phyloP scores from a whole-genome alignment of 768 basidiomycete genomes.

The Lactarius sanguifluus region DNA sequence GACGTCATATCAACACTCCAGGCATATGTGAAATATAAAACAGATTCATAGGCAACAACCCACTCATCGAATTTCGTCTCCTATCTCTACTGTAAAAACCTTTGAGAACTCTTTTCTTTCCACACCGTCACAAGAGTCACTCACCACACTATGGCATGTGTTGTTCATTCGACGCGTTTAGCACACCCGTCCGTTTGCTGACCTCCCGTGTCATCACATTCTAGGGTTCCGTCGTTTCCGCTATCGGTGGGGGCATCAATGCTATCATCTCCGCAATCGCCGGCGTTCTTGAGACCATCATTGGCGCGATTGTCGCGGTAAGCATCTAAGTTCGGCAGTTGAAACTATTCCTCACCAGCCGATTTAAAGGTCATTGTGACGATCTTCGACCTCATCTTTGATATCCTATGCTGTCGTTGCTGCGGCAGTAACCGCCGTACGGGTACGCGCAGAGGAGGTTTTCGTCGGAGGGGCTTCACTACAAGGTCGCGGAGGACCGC shows the following conservation, averaged over 20 bases:
- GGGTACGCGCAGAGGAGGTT: conserved; percentile 9
- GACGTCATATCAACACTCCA: neutral
- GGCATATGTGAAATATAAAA: neutral
- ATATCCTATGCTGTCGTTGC: conserved; percentile 46
- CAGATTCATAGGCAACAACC: neutral
- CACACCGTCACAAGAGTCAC: too few relatives aligned
- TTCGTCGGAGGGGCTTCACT: neutral
- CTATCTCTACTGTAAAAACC: neutral
- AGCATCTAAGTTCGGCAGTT: too few relatives aligned
- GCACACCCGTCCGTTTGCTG: neutral
- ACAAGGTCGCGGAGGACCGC: neutral
- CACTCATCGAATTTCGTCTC: neutral
- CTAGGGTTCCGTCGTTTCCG: conserved; percentile 64
- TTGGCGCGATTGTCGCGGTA: conserved; percentile 59
- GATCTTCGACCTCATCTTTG: conserved; percentile 60
- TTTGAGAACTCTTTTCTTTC: too few relatives aligned
- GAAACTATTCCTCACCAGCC: too few relatives aligned
- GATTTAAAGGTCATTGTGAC: conserved; percentile 55
- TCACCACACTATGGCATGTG: neutral
- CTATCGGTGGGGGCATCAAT: conserved; percentile 61
- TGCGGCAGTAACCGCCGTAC: conserved; percentile 32
- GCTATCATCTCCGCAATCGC: conserved; percentile 63
- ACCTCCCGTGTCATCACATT: neutral
- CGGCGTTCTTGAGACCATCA: conserved; percentile 56
- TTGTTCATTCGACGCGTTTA: neutral